A percentile compares a stretch with the other conserved stretches of the same genome.
Conservation (phyloP, 768 basidiomycete species). For the Amylocystis lapponica region DNA sequence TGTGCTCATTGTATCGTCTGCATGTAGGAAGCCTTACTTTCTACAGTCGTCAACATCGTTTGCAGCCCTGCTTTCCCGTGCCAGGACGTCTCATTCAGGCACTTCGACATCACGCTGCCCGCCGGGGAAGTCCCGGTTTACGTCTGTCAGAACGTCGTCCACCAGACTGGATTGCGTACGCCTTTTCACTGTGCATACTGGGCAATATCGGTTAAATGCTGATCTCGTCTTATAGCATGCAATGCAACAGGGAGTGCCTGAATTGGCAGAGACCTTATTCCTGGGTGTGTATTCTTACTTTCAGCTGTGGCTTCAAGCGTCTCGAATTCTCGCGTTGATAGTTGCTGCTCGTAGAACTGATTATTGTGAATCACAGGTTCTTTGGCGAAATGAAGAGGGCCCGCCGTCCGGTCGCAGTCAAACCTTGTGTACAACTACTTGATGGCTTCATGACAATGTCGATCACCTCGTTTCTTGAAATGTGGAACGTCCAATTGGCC, state of each 20-base stretch:
- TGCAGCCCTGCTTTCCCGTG: conserved; percentile 46
- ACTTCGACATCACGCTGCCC: conserved; percentile 31
- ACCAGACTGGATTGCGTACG: conserved; percentile 21
- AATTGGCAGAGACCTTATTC: not conserved
- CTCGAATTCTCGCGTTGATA: too few species aligned
- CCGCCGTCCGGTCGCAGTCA: too few species aligned
- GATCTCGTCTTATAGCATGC: not conserved
- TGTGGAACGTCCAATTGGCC: too few species aligned
- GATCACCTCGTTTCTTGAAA: too few species aligned
- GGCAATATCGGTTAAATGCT: too few species aligned
- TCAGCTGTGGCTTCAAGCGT: not conserved
- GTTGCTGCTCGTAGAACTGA: too few species aligned
- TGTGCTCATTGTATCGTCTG: not conserved
- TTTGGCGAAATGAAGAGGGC: too few species aligned
- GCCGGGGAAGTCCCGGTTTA: conserved; percentile 29
- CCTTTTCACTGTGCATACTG: not conserved
- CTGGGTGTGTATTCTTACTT: not conserved
- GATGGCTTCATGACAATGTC: too few species aligned
- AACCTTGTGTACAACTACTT: too few species aligned
- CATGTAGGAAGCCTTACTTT: not conserved
- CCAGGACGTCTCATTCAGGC: conserved; percentile 34
- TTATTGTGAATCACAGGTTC: too few species aligned
- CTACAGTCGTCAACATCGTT: conserved; percentile 40
- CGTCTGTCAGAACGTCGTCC: conserved; percentile 42
- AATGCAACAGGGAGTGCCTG: not conserved